A percentile compares a stretch with the other conserved stretches of the same genome.
Evolutionary conservation across 2,329 filamentous ascomycete genomes (phyloP).

Genomic region (Fusarium albosuccineum): DNA sequence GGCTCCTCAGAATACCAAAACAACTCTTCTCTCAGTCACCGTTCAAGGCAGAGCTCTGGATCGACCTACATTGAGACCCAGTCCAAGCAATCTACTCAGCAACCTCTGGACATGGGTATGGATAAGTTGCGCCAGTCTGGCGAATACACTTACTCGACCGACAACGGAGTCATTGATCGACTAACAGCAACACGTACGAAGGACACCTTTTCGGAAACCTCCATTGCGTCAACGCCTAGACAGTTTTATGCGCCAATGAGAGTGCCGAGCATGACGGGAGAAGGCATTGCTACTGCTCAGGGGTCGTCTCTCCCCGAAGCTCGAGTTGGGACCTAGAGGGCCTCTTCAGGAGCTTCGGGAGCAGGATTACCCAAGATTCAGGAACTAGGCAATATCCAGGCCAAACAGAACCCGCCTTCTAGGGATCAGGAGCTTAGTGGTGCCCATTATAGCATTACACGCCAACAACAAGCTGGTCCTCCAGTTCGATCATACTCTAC

Average conservation of each 20-base stretch:
- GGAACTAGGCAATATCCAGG: neutral
- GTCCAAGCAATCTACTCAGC: neutral
- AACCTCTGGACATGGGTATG: neutral
- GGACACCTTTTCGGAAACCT: constrained; percentile 3
- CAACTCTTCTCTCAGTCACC: neutral
- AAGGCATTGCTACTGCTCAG: neutral
- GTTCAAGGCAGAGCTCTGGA: neutral
- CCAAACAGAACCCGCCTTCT: neutral
- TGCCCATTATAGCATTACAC: neutral
- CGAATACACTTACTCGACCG: constrained; percentile 4
- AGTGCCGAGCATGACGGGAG: constrained; percentile 14
- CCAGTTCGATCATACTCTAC: neutral
- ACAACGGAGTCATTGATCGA: neutral
- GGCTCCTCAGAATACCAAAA: constrained; percentile 16
- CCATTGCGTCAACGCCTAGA: constrained; percentile 37
- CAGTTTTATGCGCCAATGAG: constrained; percentile 46
- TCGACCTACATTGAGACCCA: neutral
- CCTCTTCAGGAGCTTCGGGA: constrained; percentile 16
- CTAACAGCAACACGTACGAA: neutral
- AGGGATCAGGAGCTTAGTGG: neutral
- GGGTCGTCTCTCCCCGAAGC: constrained; percentile 9
- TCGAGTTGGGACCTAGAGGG: constrained; percentile 36
- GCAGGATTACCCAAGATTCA: neutral
- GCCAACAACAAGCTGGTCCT: neutral
- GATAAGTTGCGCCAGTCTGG: neutral